Base-by-base conservation (phyloP, 2,329 filamentous ascomycete genomes). In the Bipolaris zeicola region DNA sequence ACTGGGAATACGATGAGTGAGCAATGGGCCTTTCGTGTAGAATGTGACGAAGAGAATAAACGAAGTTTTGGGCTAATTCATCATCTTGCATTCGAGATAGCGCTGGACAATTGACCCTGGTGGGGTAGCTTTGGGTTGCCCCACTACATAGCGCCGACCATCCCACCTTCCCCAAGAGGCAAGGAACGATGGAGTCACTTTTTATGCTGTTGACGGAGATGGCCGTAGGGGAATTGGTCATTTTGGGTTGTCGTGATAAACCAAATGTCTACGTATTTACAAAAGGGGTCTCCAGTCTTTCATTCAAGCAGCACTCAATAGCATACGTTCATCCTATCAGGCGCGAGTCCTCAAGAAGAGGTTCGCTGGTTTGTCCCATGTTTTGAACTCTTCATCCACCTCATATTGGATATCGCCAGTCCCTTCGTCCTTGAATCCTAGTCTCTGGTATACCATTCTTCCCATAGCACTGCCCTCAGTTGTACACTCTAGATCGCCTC, bases 381-480 rank as follows among this genome's bases (percentile, higher is more conserved):
- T 49, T 31, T 64, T 51, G 49, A 76, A 76, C 57, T 76, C 70
- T 0, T 71, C 68, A 45, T 76, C 73, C 2, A 76, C 65, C 6
- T 70, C 66, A 18, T 51, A 75, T 10, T 63, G 63, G 16, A 74
- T 67, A 20, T 73, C 72, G 1, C 65, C 69, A 11, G 60, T 56
- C 10, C 68, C 67, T 28, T 72, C 70, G n/a, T 69, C 62, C 50
- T 68, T 66, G 52, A 76, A 76, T 0, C 73, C 74, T 13, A 75
- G 42, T 52, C 61, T 69, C 41, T 57, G 61, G 37, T 76, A 76
- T 1, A 74, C 69, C 8, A 47, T 61, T 60, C 72, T 62, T 22
- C 74, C 74, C 73, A 76, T 76, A 26, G 63, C 65, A 47, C 66
- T 70, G 7, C 70, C 74, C 54, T 76, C 74, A 2, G 73, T 76